phyloP scores from a whole-genome alignment of 148 eudicot species.

The Rheum nobile region DNA sequence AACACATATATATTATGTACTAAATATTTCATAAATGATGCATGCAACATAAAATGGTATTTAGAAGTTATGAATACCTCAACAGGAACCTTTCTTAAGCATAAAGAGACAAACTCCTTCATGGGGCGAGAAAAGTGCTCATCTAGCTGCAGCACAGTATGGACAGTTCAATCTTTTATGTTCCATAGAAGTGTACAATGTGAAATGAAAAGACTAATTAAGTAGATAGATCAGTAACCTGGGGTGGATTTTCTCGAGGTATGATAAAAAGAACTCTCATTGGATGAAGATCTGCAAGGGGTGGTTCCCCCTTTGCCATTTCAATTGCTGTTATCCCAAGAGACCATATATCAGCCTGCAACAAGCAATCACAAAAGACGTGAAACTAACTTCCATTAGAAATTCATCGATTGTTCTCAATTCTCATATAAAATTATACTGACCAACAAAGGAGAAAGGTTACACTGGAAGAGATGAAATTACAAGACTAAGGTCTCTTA shows the following conservation, averaged over 20 bases:
- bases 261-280: conserved; percentile 98
- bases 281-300: conserved; percentile 93
- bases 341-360: conserved; percentile 99
- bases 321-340: conserved; percentile 93
- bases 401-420: background rate
- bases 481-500: background rate
- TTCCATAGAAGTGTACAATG: background rate
- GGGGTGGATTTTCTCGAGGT: conserved; percentile 98
- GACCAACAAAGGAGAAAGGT: background rate
- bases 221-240: conserved; percentile 32
- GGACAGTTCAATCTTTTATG: background rate
- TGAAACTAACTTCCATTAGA: background rate
- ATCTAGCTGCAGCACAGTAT: conserved; percentile 54
- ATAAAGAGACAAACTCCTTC: conserved; percentile 83
- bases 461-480: background rate
- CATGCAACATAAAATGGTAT: background rate
- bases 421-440: background rate
- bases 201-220: conserved; percentile 3
- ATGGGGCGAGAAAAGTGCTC: conserved; percentile 93
- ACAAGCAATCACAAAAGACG: conserved; percentile 12
- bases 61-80: conserved; percentile 35
- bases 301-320: conserved; percentile 98
- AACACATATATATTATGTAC: background rate
- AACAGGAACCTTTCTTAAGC: conserved; percentile 72
- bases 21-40: background rate